A percentile compares a stretch with the other conserved stretches of the same genome.
phyloP scores from a whole-genome alignment of 208 protist species.

The Trypanosoma brucei region DNA sequence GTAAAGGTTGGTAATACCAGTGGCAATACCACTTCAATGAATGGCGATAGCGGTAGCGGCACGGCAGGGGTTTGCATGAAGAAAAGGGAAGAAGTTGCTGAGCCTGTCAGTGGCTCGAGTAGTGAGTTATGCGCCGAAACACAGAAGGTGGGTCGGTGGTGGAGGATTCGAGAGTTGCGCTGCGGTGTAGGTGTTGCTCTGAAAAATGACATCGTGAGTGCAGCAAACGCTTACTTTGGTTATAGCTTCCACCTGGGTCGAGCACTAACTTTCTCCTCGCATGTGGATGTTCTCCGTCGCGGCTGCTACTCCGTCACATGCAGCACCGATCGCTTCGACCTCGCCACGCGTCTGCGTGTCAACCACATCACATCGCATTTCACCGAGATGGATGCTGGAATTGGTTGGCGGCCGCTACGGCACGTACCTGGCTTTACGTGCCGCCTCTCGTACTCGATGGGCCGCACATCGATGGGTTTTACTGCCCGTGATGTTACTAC shows the following conservation, averaged over 20 bases:
- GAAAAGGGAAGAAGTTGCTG: neutral
- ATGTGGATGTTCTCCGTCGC: slow-evolving; percentile 73
- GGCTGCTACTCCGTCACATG: slow-evolving; percentile 58
- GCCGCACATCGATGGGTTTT: slow-evolving; percentile 38
- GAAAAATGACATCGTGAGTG: slow-evolving; percentile 65
- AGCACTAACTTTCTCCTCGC: slow-evolving; percentile 38
- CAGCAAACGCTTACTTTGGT: slow-evolving; percentile 76
- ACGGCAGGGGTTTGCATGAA: no score
- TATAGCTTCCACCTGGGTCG: slow-evolving; percentile 38
- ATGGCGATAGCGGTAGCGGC: no score
- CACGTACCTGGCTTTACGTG: slow-evolving; percentile 25
- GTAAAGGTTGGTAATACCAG: no score
- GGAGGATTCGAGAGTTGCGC: slow-evolving; percentile 43
- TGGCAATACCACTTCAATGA: no score
- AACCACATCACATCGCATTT: slow-evolving; percentile 76
- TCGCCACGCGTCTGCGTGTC: slow-evolving; percentile 54
- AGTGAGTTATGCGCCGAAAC: neutral
- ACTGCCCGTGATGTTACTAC: slow-evolving; percentile 34
- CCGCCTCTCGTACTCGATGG: slow-evolving; percentile 42
- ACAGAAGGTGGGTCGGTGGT: slow-evolving; percentile 24
- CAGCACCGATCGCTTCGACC: slow-evolving; percentile 35
- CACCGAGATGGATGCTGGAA: slow-evolving; percentile 57
- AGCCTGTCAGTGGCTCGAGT: neutral
- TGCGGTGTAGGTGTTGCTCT: slow-evolving; percentile 54
- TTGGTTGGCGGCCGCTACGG: slow-evolving; percentile 46